phyloP scores from a whole-genome alignment of 805 yeast species.

The Saturnispora halmiae region DNA sequence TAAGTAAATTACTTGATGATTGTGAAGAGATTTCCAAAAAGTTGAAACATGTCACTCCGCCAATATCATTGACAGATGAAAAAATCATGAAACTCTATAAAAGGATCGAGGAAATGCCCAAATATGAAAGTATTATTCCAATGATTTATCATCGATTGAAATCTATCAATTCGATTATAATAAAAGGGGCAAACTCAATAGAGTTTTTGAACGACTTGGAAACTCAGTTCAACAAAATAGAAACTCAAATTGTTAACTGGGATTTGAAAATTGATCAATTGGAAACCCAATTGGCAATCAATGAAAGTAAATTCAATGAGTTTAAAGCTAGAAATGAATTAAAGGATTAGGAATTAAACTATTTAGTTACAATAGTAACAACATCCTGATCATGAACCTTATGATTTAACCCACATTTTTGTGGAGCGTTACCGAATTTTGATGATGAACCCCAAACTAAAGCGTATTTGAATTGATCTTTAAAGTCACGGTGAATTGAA shows the following conservation, averaged over 20 bases:
- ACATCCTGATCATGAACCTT: constrained; percentile 88
- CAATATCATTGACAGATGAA: constrained; percentile 15
- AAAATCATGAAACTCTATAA: constrained; percentile 18
- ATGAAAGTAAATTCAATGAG: constrained; percentile 10
- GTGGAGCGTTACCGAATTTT: constrained; percentile 77
- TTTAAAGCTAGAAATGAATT: not conserved
- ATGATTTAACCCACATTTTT: constrained; percentile 87
- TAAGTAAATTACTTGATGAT: constrained; percentile 11
- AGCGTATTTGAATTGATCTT: constrained; percentile 86
- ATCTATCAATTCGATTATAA: constrained; percentile 14
- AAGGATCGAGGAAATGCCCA: constrained; percentile 16
- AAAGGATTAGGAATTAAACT: constrained; percentile 12
- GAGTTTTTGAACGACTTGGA: constrained; percentile 15
- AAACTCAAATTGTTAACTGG: constrained; percentile 18
- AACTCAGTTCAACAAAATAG: constrained; percentile 15
- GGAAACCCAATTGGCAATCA: constrained; percentile 13
- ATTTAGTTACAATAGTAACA: constrained; percentile 81
- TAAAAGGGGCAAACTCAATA: constrained; percentile 9
- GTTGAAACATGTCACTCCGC: constrained; percentile 3
- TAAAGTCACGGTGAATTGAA: constrained; percentile 85
- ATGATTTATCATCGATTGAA: constrained; percentile 16
- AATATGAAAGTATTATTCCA: constrained; percentile 16
- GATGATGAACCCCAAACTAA: constrained; percentile 95
- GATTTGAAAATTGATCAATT: constrained; percentile 17
- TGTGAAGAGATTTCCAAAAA: constrained; percentile 11